A percentile compares a stretch with the other conserved stretches of the same genome.
Evolutionary conservation across 768 basidiomycete species (phyloP).

Genomic region (Cystoderma amianthinum): DNA sequence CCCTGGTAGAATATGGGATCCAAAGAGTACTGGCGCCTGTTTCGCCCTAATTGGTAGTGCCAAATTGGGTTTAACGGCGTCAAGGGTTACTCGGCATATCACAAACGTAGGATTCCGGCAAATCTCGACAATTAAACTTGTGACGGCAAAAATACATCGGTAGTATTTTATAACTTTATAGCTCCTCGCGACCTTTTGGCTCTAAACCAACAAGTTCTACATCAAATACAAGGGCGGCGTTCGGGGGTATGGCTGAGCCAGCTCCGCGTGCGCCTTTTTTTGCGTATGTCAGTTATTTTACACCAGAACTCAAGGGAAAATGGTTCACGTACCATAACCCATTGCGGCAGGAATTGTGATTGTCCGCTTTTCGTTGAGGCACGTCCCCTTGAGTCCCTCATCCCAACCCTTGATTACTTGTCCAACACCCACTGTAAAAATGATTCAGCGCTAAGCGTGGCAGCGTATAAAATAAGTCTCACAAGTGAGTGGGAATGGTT

Average conservation of each 20-base stretch:
- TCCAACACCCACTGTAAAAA: constrained; percentile 56
- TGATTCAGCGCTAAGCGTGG: too few species aligned
- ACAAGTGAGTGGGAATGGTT: constrained; percentile 78
- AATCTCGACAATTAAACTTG: too few species aligned
- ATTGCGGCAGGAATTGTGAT: constrained; percentile 76
- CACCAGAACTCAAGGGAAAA: neutral
- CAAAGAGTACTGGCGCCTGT: too few species aligned
- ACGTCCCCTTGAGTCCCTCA: constrained; percentile 78
- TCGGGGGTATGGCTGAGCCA: constrained; percentile 69
- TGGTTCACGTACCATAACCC: constrained; percentile 68
- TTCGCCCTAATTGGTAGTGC: too few species aligned
- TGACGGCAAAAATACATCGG: too few species aligned
- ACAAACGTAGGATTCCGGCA: too few species aligned
- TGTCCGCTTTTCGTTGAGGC: constrained; percentile 79
- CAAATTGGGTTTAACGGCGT: too few species aligned
- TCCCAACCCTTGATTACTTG: constrained; percentile 89
- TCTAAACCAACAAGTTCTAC: constrained; percentile 74
- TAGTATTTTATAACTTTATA: too few species aligned
- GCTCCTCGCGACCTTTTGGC: too few species aligned
- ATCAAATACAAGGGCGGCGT: constrained; percentile 80
- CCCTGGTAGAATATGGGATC: too few species aligned
- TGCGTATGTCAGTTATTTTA: neutral
- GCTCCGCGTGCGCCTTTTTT: constrained; percentile 66
- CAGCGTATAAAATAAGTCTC: constrained; percentile 16
- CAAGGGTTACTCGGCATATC: too few species aligned